Base-by-base conservation (phyloP, 768 basidiomycete species). In the Lentinula aciculospora region DNA sequence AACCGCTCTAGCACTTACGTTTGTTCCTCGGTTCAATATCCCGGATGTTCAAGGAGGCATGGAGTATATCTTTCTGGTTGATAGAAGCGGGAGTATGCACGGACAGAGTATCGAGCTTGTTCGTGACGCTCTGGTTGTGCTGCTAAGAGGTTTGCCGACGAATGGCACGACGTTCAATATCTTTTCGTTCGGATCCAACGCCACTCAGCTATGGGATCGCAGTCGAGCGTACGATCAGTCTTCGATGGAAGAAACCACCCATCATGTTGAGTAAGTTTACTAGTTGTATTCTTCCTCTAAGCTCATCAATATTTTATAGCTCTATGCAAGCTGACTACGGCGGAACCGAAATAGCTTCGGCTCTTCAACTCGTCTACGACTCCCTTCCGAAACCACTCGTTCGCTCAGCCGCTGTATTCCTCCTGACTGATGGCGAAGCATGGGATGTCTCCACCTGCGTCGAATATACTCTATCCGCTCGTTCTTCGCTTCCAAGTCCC, bases 61-160 rank as follows among this genome's bases (percentile, higher is more conserved):
- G 53, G 84, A 86, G 58, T 86, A 80, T 57, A 68, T 86, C 0
- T 86, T 86, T 60, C 58, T 87, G 4, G 69, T 87, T 10, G 85
- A 87, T 60, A 68, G 83, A 39, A 82, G 79, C n/a, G 77, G 79
- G 0, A 83, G 81, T 51, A 86, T 86, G 85, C 0, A 0, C 8
- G 68, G 66, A n/a, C 40, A 29, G 8, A 63, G 76, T 5, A 79
- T 85, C 2, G 70, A 71, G 36, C 75, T 71, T 2, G 81, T 82
- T 4, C 82, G 77, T 58, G 58, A 66, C 32, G 79, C 82, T 0
- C 66, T 86, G 31, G 46, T 53, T 0, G 70, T 81, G 60, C 63
- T 86, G 0, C 68, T 86, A 10, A 74, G 71, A 8, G 70, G 82
- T 61, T 70, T 86, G 3, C 81, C 83, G 0, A 57, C 44, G n/a